Evolutionary conservation across 495 filamentous ascomycete species (phyloP), one percentile per base, ranked within the genome.

Genomic region (Cercophora scortea): DNA sequence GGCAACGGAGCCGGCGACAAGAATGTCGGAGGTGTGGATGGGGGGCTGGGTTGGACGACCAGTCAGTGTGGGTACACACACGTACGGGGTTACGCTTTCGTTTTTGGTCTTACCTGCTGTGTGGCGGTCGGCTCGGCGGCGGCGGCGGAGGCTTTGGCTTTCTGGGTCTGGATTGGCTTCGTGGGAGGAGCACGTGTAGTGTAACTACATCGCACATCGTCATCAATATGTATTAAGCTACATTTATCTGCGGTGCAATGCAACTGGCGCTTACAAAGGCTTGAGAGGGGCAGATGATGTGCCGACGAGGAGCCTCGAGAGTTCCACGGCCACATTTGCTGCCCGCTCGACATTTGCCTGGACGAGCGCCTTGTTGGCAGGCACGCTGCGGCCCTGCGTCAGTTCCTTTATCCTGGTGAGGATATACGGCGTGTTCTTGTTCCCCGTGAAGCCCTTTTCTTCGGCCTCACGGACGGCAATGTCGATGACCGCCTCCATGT

Each of bases 1-100:
- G 13, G 91, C 92, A 11, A 98, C 76, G 9, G 89, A 89, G 38
- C 93, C 93, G 39, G 90, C 89, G 36, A 96, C 89, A 18, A 96
- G 63, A n/a, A 96, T 73, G 53, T 90, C 84, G 34, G 72, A 72
- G 45, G 57, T 38, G 33, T 59, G 49, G 33, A 8, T 32, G 7
- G 42, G 34, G 7, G 42, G 34, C 58, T 61, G 41, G n/a, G 18
- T 39, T 15, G 25, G 9, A 32, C 48, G 1, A 53, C 42, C 12
- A 25, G 10, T 15, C 8, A 25, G 32, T 10, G 46, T 8, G 7
- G 15, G 16, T 7, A 42, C 7, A 7, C 41, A 15, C 41, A 42
- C 6, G 41, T n/a, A 7, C 7, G n/a, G 15, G 38, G 15, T 17
- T 17, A 49, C 33, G 12, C 11, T n/a, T n/a, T n/a, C n/a, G n/a